phyloP scores from a whole-genome alignment of 2,329 filamentous ascomycete species.

The Tolypocladium ophioglossoides region DNA sequence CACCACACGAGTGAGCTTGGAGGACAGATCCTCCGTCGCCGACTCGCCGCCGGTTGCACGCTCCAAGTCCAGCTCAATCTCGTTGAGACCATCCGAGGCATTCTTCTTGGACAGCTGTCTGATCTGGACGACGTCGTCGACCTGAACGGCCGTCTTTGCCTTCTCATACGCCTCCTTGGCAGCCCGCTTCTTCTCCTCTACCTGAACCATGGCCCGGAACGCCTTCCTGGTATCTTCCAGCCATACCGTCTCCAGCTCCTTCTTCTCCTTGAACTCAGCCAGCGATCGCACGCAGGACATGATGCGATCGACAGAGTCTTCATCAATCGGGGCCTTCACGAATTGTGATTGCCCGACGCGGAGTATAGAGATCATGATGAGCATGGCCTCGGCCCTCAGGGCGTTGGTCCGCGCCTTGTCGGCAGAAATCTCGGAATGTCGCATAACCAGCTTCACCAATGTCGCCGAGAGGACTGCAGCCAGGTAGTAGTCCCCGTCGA shows the following conservation, averaged over 20 bases:
- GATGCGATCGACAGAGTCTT: slow-evolving; percentile 95
- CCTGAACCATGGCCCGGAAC: slow-evolving; percentile 93
- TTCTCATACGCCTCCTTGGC: slow-evolving; percentile 88
- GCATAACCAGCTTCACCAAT: slow-evolving; percentile 95
- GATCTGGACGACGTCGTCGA: slow-evolving; percentile 90
- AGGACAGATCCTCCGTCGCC: slow-evolving; percentile 72
- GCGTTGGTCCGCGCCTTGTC: slow-evolving; percentile 85
- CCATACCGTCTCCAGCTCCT: slow-evolving; percentile 86
- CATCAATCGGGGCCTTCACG: slow-evolving; percentile 92
- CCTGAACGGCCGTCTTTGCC: slow-evolving; percentile 86
- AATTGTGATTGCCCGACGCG: slow-evolving; percentile 98
- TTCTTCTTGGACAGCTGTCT: slow-evolving; percentile 92
- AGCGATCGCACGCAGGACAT: slow-evolving; percentile 95
- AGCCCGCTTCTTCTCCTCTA: slow-evolving; percentile 95
- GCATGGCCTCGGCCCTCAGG: slow-evolving; percentile 90
- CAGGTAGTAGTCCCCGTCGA: slow-evolving; percentile 95
- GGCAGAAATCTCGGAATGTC: slow-evolving; percentile 83
- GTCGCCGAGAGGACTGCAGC: slow-evolving; percentile 92
- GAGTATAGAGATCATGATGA: slow-evolving; percentile 99
- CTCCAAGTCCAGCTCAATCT: slow-evolving; percentile 82
- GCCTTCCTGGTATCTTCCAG: slow-evolving; percentile 90
- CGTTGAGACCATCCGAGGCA: slow-evolving; percentile 66
- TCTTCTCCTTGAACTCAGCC: slow-evolving; percentile 79
- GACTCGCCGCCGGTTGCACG: slow-evolving; percentile 88
- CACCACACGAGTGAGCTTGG: slow-evolving; percentile 91